phyloP scores from a whole-genome alignment of 257 asterid genomes.

The Nyctanthes arbortristis region DNA sequence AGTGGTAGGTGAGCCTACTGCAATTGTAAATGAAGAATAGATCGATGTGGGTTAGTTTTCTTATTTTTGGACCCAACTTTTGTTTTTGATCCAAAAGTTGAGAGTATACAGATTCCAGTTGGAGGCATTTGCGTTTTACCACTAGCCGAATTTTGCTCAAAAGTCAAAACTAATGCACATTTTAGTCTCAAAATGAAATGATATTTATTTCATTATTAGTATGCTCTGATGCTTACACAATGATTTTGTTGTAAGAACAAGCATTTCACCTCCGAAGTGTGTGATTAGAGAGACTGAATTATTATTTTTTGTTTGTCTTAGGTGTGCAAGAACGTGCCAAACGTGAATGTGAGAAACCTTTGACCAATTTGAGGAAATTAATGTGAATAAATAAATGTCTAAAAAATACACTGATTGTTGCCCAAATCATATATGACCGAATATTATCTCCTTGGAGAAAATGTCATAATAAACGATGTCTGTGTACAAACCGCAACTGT shows the following conservation, averaged over 20 bases:
- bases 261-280: background rate
- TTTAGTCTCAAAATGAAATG: background rate
- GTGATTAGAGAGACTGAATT: background rate
- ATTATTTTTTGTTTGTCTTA: background rate
- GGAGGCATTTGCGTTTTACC: background rate
- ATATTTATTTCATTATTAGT: background rate
- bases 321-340: background rate
- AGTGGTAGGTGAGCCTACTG: background rate
- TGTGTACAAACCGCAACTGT: too few relatives aligned
- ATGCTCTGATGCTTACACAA: background rate
- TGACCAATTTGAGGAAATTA: background rate
- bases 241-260: background rate
- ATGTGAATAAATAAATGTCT: background rate
- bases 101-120: background rate
- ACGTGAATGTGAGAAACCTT: background rate
- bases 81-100: background rate
- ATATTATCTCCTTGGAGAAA: too few relatives aligned
- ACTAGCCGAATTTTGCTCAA: background rate
- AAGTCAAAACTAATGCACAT: background rate
- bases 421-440: too few relatives aligned
- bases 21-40: background rate
- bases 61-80: background rate
- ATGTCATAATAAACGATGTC: too few relatives aligned
- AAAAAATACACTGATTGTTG: background rate
- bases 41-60: background rate